Conservation (phyloP, 2,329 filamentous ascomycete species). For the Colletotrichum sp. region DNA sequence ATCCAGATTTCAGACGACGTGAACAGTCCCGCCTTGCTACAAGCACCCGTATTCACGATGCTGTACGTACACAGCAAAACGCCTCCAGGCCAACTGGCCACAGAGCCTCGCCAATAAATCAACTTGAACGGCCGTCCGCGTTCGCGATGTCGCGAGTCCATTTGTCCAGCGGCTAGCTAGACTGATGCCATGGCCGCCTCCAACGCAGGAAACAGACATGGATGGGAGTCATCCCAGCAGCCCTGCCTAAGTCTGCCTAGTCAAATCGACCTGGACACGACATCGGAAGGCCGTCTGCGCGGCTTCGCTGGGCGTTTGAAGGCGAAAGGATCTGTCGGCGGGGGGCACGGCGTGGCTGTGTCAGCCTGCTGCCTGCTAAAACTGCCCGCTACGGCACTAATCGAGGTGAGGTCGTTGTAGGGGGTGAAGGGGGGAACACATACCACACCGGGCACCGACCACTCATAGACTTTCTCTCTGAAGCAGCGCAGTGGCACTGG, state of each 20-base stretch:
- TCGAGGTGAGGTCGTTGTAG: not conserved
- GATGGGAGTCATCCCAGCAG: not conserved
- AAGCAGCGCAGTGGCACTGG: not conserved
- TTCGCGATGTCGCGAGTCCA: not conserved
- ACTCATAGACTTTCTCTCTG: not conserved
- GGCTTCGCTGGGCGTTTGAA: not conserved
- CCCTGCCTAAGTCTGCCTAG: not conserved
- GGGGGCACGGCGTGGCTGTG: conserved; percentile 10
- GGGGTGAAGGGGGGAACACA: not conserved
- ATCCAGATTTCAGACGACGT: not conserved
- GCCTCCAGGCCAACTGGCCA: not conserved
- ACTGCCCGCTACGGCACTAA: not conserved
- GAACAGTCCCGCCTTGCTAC: not conserved
- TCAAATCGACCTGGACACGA: not conserved
- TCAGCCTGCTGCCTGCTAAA: conserved; percentile 14
- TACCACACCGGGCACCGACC: not conserved
- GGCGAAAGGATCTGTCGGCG: not conserved
- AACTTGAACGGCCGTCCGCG: not conserved
- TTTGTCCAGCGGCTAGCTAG: not conserved
- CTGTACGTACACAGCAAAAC: not conserved
- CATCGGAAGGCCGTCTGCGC: not conserved
- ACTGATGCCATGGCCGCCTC: not conserved
- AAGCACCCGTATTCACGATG: not conserved
- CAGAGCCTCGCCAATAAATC: not conserved
- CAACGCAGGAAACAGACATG: not conserved